These are phyloP conservation scores for Tieghemostelium lacteum DNA, from an alignment of 78 protist species.

Conservation along the genomic window DNA sequence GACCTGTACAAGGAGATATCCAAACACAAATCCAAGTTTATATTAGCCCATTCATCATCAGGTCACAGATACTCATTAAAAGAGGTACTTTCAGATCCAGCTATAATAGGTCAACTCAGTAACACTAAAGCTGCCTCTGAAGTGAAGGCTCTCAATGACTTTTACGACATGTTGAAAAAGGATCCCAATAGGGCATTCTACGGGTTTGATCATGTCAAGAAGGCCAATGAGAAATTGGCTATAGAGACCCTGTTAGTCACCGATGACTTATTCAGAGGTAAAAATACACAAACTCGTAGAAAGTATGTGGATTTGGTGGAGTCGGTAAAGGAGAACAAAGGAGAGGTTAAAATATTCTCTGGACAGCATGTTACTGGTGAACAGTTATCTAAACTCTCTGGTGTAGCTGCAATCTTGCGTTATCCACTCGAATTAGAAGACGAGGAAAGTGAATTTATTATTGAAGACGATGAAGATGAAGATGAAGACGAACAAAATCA, in stretches of 20 bases:
- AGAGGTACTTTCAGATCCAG: constrained; percentile 89
- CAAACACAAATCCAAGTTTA: constrained; percentile 79
- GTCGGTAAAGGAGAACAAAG: constrained; percentile 83
- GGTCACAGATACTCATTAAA: constrained; percentile 93
- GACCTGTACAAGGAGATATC: constrained; percentile 72
- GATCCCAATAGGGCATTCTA: constrained; percentile 90
- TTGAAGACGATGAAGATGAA: constrained; percentile 26
- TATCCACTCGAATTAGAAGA: constrained; percentile 90
- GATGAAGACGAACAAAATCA: constrained; percentile 4
- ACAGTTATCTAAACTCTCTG: constrained; percentile 86
- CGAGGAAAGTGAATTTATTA: constrained; percentile 78
- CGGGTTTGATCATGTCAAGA: constrained; percentile 87
- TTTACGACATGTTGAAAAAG: constrained; percentile 76
- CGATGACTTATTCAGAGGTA: constrained; percentile 88
- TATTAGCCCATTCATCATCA: constrained; percentile 84
- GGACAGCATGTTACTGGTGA: constrained; percentile 94
- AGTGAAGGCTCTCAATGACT: constrained; percentile 72
- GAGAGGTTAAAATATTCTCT: constrained; percentile 88
- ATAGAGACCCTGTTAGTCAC: constrained; percentile 85
- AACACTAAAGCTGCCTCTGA: constrained; percentile 92
- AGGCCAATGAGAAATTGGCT: constrained; percentile 88
- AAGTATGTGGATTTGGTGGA: constrained; percentile 91
- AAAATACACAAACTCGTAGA: constrained; percentile 70
- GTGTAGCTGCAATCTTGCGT: constrained; percentile 94
- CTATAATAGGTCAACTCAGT: constrained; percentile 44